Evolutionary conservation across 2,329 filamentous ascomycete genomes (phyloP), one percentile per base, ranked within the genome.

Genomic region (Paradendryphiella salina): DNA sequence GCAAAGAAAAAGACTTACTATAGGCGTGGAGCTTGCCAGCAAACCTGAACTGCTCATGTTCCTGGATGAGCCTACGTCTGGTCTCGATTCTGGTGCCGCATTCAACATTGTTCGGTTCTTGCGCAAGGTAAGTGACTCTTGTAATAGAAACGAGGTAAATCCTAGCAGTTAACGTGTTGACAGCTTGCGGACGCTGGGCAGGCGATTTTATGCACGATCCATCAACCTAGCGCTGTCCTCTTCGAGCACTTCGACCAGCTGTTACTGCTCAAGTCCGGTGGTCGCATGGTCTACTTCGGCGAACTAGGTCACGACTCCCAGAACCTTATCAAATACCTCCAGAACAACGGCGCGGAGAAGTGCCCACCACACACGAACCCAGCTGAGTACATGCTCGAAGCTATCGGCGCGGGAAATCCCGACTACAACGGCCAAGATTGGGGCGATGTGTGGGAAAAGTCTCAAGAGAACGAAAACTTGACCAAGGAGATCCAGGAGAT

Each of bases 31-130:
- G 59, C 72, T 85, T 36, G 82, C 81, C 8, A 80, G 80, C 2
- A 84, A 89, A 72, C 88, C 88, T 0, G 82, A 89, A 60, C 76
- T 91, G 5, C 78, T 91, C 1, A 80, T 91, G 33, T 92, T 91
- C 76, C 75, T 92, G 17, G 88, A 92, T 57, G 88, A 91, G 71
- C 88, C 88, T 0, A 91, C 88, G 0, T 88, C 85, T 1, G 88
- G 88, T 4, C 63, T 90, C 0, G 87, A 90, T 58, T 85, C 85
- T 2, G 81, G 86, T 46, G 85, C 86, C 4, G 86, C 87, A 0
- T 86, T 79, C 65, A 83, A 84, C 54, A 86, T 82, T 0, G 79
- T 87, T 5, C 81, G 84, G 0, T 87, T 88, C 71, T 66, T 89
- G 14, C 77, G 84, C 9, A 87, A 87, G 42, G 48, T 51, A 20